A percentile compares a stretch with the other conserved stretches of the same genome.
Evolutionary conservation across 257 asterid species (phyloP).

Genomic region (Solanum gracilifrons): DNA sequence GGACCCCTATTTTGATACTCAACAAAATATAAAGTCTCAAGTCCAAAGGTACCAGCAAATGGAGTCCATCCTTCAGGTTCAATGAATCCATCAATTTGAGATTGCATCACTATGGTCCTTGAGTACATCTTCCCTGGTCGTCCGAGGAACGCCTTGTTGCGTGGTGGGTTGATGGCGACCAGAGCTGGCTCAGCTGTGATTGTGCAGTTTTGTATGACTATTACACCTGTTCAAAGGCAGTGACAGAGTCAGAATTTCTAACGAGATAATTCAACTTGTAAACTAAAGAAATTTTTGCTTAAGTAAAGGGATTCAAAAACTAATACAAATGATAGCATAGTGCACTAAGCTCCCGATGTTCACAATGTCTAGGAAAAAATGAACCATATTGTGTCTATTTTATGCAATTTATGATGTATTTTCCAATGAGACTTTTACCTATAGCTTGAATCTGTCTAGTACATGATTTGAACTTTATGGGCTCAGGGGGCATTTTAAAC

Average conservation of each 20-base stretch:
- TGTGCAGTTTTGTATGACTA: slow-evolving; percentile 1
- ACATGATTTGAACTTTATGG: neutral
- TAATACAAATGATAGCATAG: neutral
- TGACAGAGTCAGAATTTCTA: neutral
- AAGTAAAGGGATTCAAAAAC: neutral
- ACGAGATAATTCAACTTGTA: neutral
- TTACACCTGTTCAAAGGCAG: neutral
- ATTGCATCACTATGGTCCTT: slow-evolving; percentile 18
- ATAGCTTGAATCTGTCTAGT: accelerated
- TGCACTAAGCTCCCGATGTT: neutral
- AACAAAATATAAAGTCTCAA: slow-evolving; percentile 10
- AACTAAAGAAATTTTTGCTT: neutral
- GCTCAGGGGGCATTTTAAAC: neutral
- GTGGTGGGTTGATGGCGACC: neutral
- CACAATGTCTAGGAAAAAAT: neutral
- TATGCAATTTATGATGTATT: neutral
- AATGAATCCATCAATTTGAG: slow-evolving; percentile 12
- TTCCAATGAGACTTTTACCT: neutral
- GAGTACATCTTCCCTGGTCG: slow-evolving; percentile 17
- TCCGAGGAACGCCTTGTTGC: slow-evolving; percentile 4
- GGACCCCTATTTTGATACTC: slow-evolving; percentile 16
- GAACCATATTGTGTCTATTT: neutral
- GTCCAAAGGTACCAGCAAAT: neutral
- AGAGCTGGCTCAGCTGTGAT: neutral
- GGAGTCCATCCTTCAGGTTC: slow-evolving; percentile 14